Conservation (phyloP, 1,284 basidiomycete genomes). For the Microstroma glucosiphilum region DNA sequence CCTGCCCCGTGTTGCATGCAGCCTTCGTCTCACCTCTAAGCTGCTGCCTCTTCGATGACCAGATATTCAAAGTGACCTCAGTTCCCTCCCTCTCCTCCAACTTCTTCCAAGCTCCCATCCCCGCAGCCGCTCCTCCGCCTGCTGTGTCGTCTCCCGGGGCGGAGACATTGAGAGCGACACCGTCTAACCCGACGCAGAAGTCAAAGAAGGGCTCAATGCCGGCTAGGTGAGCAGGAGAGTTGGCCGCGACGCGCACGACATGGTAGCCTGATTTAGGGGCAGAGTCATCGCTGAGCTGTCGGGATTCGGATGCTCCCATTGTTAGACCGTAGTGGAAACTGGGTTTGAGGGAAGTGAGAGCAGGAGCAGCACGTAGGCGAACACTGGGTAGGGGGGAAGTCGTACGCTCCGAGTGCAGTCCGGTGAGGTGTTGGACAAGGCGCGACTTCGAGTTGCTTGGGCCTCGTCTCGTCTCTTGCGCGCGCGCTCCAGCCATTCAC, state of each 20-base stretch:
- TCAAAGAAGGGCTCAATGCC: slow-evolving; percentile 94
- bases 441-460: no score
- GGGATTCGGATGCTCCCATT: slow-evolving; percentile 2
- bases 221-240: slow-evolving; percentile 60
- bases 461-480: no score
- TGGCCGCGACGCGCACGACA: slow-evolving; percentile 50
- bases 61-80: slow-evolving; percentile 71
- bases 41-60: slow-evolving; percentile 79
- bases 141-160: slow-evolving; percentile 6
- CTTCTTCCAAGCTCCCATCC: slow-evolving; percentile 36
- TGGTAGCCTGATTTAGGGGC: slow-evolving; percentile 45
- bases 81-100: slow-evolving; percentile 82
- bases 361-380: no score
- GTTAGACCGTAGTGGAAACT: not conserved
- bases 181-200: slow-evolving; percentile 82
- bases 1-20: not conserved
- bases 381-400: no score
- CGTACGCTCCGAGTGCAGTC: no score
- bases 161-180: slow-evolving; percentile 27
- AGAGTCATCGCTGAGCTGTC: not conserved
- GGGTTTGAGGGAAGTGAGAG: not conserved
- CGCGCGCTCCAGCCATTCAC: no score
- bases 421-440: no score
- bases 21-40: slow-evolving; percentile 65
- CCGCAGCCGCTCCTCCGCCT: slow-evolving; percentile 14